Evolutionary conservation across 2,329 filamentous ascomycete species (phyloP), one percentile per base, ranked within the genome.

Genomic region (Thelonectria discophora): DNA sequence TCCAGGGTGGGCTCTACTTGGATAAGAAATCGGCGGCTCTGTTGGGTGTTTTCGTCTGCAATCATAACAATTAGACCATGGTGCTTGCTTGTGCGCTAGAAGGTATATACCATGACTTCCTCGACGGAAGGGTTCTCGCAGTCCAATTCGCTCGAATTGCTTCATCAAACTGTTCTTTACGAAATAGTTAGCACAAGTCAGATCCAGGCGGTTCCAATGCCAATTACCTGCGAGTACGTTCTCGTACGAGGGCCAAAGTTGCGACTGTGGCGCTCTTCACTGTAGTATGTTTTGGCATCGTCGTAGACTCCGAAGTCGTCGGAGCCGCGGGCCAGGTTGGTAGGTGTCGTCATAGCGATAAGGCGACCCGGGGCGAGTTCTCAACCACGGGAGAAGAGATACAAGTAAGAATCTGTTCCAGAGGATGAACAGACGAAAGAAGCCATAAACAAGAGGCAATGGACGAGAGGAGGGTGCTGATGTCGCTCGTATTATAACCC

Each of bases 1-100:
- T 93, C 85, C 59, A 97, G 84, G 1, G 94, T 97, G 20, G 87
- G 82, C 50, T 97, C 90, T 71, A 98, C 94, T 70, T 95, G 87
- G 75, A 98, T 88, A 39, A 97, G 84, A 77, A 97, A 97, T 69
- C 90, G 90, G 63, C 92, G 91, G 60, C 78, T 76, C 58, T 90
- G 87, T 50, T 87, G 81, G 34, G 88, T 86, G 49, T 83, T 81
- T 76, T 94, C 93, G 81, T 97, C 94, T 95, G 73, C 27, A 15
- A 54, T 34, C 21, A 20, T 17, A 20, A 15, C 11, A 20, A 15
- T 65, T 58, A 59, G 39, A n/a, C 18, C 15, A 9, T 24, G 24
- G 46, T 17, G 27, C 34, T 30, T 18, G 13, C 20, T 51, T 15
- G 1, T 11, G 21, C 7, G 43, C n/a, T 17, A 15, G 5, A 11